Evolutionary conservation across 192 early-diverging fungal genomes (phyloP).

Genomic region (Coemansia sp.): DNA sequence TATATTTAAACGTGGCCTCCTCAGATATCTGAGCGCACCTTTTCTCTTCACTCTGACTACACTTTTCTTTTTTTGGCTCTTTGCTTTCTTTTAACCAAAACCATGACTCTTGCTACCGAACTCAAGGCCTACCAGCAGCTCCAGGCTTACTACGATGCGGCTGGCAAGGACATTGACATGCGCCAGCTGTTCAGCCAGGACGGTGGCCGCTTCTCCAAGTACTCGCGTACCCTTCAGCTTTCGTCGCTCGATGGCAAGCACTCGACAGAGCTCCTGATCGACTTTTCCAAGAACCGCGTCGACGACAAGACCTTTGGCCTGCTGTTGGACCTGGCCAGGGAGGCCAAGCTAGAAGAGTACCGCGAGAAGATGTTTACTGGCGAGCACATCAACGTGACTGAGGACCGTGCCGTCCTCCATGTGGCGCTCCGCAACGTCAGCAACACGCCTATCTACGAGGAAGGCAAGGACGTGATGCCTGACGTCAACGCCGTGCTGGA

Average conservation of each 20-base stretch:
- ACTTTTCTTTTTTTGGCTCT: not conserved
- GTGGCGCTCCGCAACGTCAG: conserved; percentile 90
- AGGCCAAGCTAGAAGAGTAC: conserved; percentile 84
- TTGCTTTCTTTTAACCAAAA: not conserved
- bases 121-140: conserved; percentile 87
- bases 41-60: not conserved
- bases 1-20: not conserved
- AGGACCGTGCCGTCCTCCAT: conserved; percentile 95
- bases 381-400: conserved; percentile 95
- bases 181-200: conserved; percentile 81
- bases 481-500: conserved; percentile 91
- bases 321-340: conserved; percentile 80
- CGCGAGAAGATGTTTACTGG: conserved; percentile 95
- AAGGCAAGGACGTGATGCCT: conserved; percentile 92
- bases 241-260: conserved; percentile 57
- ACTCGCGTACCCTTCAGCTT: conserved; percentile 71
- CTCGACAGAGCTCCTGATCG: conserved; percentile 73
- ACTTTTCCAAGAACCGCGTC: conserved; percentile 97
- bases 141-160: conserved; percentile 81
- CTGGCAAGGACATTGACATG: conserved; percentile 74
- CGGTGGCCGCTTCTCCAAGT: conserved; percentile 75
- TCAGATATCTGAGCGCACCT: not conserved
- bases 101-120: conserved; percentile 75
- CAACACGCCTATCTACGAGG: conserved; percentile 81
- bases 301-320: conserved; percentile 78